Conservation (phyloP, 2,329 filamentous ascomycete species). For the Harringtonia aguacate region DNA sequence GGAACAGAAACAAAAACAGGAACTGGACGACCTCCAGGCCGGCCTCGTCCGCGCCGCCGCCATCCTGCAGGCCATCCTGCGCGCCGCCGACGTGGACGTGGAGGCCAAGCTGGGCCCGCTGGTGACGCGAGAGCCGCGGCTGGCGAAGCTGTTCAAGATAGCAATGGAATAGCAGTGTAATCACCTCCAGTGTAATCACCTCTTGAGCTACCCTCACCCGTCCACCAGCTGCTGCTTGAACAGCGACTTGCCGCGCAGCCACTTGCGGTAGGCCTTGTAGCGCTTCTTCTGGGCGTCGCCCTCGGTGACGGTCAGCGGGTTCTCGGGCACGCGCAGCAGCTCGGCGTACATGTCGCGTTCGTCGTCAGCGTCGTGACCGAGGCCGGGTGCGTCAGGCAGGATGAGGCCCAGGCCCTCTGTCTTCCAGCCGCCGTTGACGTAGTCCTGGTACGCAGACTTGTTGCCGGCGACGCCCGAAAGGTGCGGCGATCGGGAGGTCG, state of each 20-base stretch:
- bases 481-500: too few species aligned
- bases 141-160: constrained; percentile 20
- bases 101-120: constrained; percentile 20
- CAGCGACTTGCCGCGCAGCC: constrained; percentile 86
- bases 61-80: constrained; percentile 23
- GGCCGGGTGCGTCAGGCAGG: not conserved
- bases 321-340: constrained; percentile 65
- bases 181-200: not conserved
- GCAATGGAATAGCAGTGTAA: too few species aligned
- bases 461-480: not conserved
- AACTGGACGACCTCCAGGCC: constrained; percentile 18
- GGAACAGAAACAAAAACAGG: constrained; percentile 3
- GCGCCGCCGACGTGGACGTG: constrained; percentile 15
- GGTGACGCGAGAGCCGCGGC: constrained; percentile 23
- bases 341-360: constrained; percentile 66
- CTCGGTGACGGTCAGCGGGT: constrained; percentile 77
- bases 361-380: constrained; percentile 31
- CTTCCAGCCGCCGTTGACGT: constrained; percentile 59
- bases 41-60: constrained; percentile 24
- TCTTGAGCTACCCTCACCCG: constrained; percentile 18
- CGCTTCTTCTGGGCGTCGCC: constrained; percentile 86
- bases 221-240: constrained; percentile 77
- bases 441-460: constrained; percentile 63
- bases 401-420: constrained; percentile 36
- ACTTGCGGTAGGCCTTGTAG: constrained; percentile 94